Conservation (phyloP, 768 basidiomycete genomes). For the Pisolithus orientalis region DNA sequence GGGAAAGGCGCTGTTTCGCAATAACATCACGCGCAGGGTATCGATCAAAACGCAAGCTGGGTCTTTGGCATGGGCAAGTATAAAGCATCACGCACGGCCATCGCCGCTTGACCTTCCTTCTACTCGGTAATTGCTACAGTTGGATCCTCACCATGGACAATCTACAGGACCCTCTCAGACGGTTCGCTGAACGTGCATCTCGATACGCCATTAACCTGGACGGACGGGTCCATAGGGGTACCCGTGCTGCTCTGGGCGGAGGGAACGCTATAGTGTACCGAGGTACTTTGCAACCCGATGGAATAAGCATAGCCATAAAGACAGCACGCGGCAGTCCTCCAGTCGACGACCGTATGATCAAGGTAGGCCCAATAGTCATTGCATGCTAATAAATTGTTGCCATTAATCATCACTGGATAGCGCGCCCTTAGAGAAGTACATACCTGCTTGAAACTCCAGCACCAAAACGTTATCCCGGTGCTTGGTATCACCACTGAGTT, state of each 20-base stretch:
- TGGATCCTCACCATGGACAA: too few relatives aligned
- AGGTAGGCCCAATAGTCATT: not conserved
- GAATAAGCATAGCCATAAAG: not conserved
- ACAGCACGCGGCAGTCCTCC: not conserved
- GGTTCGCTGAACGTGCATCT: not conserved
- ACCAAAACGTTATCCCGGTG: not conserved
- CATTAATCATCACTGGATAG: not conserved
- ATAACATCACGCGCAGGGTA: too few relatives aligned
- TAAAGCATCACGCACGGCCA: too few relatives aligned
- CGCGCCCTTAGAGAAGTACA: not conserved
- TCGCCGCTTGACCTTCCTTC: too few relatives aligned
- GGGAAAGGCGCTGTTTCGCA: too few relatives aligned
- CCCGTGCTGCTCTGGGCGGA: not conserved
- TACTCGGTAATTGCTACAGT: too few relatives aligned
- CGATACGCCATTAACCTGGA: not conserved
- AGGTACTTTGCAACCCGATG: not conserved
- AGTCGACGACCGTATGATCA: not conserved
- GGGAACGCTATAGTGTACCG: not conserved
- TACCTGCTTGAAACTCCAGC: not conserved
- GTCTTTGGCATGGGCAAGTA: too few relatives aligned
- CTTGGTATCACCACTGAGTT: not conserved
- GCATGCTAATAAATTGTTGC: not conserved
- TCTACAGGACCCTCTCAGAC: too few relatives aligned
- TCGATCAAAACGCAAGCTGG: too few relatives aligned
- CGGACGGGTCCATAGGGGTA: not conserved